Evolutionary conservation across 768 basidiomycete species (phyloP).

Genomic region (Mycena vitilis): DNA sequence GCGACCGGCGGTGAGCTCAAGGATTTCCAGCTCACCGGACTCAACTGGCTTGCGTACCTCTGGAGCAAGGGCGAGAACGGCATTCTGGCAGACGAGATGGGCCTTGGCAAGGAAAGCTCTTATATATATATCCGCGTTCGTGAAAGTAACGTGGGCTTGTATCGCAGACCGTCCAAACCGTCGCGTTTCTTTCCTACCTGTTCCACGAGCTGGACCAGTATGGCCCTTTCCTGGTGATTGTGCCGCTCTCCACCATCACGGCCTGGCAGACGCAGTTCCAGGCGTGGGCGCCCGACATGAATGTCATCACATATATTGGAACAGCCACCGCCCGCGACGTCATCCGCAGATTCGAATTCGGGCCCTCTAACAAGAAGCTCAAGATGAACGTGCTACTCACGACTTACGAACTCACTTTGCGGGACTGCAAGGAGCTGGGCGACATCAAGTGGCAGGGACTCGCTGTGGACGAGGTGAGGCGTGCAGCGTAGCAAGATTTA

Average conservation of each 20-base stretch:
- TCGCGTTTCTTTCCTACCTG: constrained; percentile 93
- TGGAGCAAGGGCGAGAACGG: constrained; percentile 97
- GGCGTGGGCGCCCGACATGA: constrained; percentile 95
- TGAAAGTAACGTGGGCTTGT: constrained; percentile 6
- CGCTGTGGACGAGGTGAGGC: constrained; percentile 90
- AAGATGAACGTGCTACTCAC: constrained; percentile 98
- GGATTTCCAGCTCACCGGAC: constrained; percentile 97
- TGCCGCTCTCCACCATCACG: constrained; percentile 96
- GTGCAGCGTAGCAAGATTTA: constrained; percentile 1
- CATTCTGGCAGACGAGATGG: constrained; percentile 99
- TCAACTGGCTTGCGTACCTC: constrained; percentile 98
- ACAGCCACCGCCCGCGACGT: constrained; percentile 88
- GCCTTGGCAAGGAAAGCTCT: constrained; percentile 85
- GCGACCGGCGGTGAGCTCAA: constrained; percentile 88
- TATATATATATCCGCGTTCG: constrained; percentile 21
- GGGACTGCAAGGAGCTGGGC: constrained; percentile 88
- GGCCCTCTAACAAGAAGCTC: constrained; percentile 85
- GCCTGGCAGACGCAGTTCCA: constrained; percentile 98
- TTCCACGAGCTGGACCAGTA: constrained; percentile 93
- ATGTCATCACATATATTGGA: constrained; percentile 97
- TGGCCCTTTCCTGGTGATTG: constrained; percentile 97
- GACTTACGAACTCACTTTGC: constrained; percentile 94
- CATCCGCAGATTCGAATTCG: constrained; percentile 94
- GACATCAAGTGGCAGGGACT: constrained; percentile 98
- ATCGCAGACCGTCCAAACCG: constrained; percentile 91